phyloP scores from a whole-genome alignment of 106 monocot genomes.

The Dendrobium huoshanense region DNA sequence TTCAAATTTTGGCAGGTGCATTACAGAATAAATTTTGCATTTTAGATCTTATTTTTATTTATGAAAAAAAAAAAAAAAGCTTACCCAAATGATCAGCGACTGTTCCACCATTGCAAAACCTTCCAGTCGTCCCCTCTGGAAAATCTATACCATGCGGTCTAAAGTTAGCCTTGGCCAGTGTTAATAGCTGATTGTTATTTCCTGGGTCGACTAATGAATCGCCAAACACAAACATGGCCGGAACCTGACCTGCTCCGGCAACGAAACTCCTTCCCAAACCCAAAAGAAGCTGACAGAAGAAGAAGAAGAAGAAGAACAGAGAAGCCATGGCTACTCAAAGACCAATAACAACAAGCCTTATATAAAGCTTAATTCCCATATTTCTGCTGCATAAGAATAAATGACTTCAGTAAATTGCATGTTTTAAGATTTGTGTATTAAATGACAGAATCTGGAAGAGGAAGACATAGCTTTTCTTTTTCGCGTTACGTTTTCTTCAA shows the following conservation, averaged over 20 bases:
- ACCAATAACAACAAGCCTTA: background rate
- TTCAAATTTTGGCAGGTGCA: no score
- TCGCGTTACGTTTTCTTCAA: no score
- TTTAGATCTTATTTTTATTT: background rate
- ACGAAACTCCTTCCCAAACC: background rate
- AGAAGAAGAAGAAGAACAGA: background rate
- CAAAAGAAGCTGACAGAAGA: background rate
- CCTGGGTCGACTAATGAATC: constrained; percentile 45
- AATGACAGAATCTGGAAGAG: background rate
- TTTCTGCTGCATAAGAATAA: no score
- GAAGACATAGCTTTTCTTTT: background rate
- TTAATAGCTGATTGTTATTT: constrained; percentile 35
- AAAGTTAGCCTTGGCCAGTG: constrained; percentile 36
- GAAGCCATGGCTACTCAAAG: background rate
- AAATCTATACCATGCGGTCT: constrained; percentile 42
- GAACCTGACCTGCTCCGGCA: constrained; percentile 17
- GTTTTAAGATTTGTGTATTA: background rate
- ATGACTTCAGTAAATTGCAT: background rate
- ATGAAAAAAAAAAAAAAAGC: background rate
- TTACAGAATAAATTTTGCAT: no score
- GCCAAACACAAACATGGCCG: constrained; percentile 44
- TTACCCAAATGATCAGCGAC: constrained; percentile 32
- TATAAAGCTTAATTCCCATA: no score
- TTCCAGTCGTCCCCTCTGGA: constrained; percentile 29
- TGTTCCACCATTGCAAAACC: constrained; percentile 41